A percentile compares a stretch with the other conserved stretches of the same genome.
Conservation (phyloP, 768 basidiomycete genomes). For the Psilocybe sp. region DNA sequence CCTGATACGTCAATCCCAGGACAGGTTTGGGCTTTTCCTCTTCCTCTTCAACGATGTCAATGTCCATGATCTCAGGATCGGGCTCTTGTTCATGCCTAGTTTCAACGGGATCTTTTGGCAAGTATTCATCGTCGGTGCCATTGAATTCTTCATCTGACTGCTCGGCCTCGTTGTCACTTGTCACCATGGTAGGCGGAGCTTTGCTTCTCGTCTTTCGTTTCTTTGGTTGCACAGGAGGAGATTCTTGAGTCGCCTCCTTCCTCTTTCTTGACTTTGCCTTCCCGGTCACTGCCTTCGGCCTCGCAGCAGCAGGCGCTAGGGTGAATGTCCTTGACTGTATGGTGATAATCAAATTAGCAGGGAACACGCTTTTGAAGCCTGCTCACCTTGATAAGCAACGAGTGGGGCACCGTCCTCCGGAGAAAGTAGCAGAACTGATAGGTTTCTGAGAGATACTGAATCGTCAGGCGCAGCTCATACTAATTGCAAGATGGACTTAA, state of each 20-base stretch:
- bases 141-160: background rate
- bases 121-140: conserved; percentile 11
- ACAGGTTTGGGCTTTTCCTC: conserved; percentile 76
- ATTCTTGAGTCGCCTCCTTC: conserved; percentile 3
- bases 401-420: conserved; percentile 77
- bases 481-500: conserved; percentile 5
- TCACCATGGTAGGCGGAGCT: background rate
- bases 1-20: conserved; percentile 63
- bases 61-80: conserved; percentile 16
- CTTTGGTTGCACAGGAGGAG: background rate
- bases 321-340: conserved; percentile 38
- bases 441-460: conserved; percentile 46
- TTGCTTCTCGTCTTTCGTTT: background rate
- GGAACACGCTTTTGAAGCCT: background rate
- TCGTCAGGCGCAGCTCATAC: conserved; percentile 1
- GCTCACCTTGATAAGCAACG: conserved; percentile 77
- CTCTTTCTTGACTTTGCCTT: conserved; percentile 18
- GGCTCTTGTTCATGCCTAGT: background rate
- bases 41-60: conserved; percentile 50
- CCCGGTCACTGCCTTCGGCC: background rate
- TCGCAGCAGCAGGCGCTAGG: conserved; percentile 18
- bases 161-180: background rate
- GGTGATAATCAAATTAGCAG: background rate
- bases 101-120: conserved; percentile 3
- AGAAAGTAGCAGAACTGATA: conserved; percentile 94